Conservation (phyloP, 306 rosid species). For the Castanopsis chinensis region DNA sequence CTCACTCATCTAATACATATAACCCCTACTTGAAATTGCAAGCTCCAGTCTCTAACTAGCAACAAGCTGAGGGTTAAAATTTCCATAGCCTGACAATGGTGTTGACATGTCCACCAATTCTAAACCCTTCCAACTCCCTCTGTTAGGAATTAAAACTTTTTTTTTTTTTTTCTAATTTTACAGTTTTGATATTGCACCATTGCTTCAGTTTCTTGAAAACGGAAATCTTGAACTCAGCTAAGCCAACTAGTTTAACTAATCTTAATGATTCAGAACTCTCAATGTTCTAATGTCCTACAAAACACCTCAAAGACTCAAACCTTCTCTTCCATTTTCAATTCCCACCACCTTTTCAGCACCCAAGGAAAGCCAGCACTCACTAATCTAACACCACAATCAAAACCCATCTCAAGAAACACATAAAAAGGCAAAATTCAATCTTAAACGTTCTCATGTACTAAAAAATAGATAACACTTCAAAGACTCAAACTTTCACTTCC, state of each 20-base stretch:
- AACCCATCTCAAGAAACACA: not conserved
- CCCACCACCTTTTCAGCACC: not conserved
- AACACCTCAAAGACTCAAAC: not conserved
- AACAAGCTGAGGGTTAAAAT: not conserved
- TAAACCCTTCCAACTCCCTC: not conserved
- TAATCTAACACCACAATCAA: not conserved
- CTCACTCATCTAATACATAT: not conserved
- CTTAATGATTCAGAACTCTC: not conserved
- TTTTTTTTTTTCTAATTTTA: no score
- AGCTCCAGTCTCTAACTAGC: not conserved
- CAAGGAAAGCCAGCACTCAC: not conserved
- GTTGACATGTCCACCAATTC: not conserved
- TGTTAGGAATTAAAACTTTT: not conserved
- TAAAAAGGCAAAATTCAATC: not conserved
- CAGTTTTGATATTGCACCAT: not conserved
- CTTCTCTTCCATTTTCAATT: not conserved
- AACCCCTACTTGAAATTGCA: not conserved
- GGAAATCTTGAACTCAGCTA: not conserved
- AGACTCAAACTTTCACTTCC: not conserved
- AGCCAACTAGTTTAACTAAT: not conserved
- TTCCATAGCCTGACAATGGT: not conserved
- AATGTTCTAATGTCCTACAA: not conserved
- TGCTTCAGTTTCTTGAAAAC: not conserved
- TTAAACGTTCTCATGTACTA: not conserved
- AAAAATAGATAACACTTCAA: not conserved